Conservation (phyloP, 1,284 basidiomycete species). For the Ganoderma sinense region DNA sequence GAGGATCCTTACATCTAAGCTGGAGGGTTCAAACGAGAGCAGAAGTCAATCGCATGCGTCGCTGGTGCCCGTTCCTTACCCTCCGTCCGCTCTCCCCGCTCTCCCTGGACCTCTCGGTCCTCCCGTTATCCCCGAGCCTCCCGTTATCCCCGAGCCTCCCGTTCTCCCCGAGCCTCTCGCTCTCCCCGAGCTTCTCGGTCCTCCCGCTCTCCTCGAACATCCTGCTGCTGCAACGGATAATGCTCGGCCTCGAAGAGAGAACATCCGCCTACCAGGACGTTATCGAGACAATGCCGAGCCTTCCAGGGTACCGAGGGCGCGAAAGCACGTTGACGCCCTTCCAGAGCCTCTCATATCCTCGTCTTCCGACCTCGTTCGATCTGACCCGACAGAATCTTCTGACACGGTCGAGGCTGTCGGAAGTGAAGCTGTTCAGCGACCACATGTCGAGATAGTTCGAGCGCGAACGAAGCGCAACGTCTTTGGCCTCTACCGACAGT, state of each 20-base stretch:
- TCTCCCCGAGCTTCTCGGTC: no score
- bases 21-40: neutral
- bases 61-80: neutral
- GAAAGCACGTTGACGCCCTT: neutral
- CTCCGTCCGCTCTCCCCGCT: no score
- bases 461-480: neutral
- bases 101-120: no score
- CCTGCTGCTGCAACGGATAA: neutral
- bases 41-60: neutral
- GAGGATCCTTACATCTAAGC: neutral
- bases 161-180: no score
- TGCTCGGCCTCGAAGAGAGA: neutral
- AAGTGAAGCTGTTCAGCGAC: neutral
- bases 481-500: neutral
- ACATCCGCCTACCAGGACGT: neutral
- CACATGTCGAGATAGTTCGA: neutral
- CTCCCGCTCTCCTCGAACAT: neutral
- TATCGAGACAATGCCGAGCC: neutral
- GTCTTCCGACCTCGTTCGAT: neutral
- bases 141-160: no score
- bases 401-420: no score
- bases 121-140: neutral
- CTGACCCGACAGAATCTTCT: neutral
- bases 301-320: neutral
- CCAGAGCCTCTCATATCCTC: neutral